Evolutionary conservation across 2,329 filamentous ascomycete genomes (phyloP).

Genomic region (Aspergillus sp.): DNA sequence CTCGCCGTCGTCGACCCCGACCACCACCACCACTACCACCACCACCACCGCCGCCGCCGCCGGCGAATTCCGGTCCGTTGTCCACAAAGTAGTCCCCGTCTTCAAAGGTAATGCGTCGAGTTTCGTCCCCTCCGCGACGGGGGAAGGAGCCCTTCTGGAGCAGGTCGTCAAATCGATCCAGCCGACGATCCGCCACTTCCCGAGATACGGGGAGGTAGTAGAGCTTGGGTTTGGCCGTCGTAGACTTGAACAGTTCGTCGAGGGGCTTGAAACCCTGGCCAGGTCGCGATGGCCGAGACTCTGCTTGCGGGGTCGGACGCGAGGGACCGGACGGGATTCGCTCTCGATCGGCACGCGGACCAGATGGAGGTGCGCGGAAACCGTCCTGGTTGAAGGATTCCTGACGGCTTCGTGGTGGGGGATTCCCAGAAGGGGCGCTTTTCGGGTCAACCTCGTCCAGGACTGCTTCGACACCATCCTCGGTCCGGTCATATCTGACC

Average conservation of each 20-base stretch:
- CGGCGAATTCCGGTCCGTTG: constrained; percentile 56
- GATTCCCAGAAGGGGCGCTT: constrained; percentile 9
- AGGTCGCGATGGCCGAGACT: constrained; percentile 12
- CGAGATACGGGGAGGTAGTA: constrained; percentile 60
- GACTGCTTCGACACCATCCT: constrained; percentile 49
- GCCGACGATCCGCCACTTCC: constrained; percentile 55
- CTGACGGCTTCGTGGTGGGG: constrained; percentile 6
- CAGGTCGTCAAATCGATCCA: constrained; percentile 49
- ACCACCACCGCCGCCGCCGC: constrained; percentile 24
- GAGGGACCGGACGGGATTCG: constrained; percentile 20
- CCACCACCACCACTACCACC: background rate
- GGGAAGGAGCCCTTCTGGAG: constrained; percentile 31
- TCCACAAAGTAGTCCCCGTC: constrained; percentile 59
- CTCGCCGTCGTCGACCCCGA: constrained; percentile 7
- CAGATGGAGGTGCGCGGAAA: constrained; percentile 22
- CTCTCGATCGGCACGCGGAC: constrained; percentile 15
- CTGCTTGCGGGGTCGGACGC: constrained; percentile 9
- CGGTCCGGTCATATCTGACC: constrained; percentile 57
- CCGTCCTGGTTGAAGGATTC: constrained; percentile 12
- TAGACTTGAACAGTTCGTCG: constrained; percentile 53
- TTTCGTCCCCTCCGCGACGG: constrained; percentile 42
- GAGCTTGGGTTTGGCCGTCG: constrained; percentile 54
- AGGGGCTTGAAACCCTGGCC: constrained; percentile 47
- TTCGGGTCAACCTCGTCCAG: constrained; percentile 44
- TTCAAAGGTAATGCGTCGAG: constrained; percentile 67